phyloP scores from a whole-genome alignment of 441 rosid genomes.

The Pelargonium myrrhifolium region DNA sequence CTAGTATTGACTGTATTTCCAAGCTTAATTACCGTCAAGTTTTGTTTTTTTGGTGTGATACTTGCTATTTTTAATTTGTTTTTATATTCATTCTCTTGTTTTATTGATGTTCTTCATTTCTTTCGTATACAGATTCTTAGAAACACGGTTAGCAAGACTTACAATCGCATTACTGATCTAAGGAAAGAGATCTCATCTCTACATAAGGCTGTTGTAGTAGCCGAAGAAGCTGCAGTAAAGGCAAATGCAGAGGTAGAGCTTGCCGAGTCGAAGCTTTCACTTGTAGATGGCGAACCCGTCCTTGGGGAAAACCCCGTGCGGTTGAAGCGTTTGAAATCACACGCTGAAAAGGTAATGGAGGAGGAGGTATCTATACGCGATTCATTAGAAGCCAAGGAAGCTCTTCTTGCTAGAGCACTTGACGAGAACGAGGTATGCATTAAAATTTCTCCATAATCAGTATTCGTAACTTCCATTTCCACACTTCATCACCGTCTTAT shows the following conservation, averaged over 20 bases:
- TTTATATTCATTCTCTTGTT: neutral
- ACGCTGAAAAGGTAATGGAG: slow-evolving; percentile 61
- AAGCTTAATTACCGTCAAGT: neutral
- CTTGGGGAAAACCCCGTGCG: slow-evolving; percentile 82
- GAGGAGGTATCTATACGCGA: slow-evolving; percentile 59
- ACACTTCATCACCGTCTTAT: neutral
- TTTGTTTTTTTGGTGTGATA: neutral
- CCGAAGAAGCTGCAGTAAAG: slow-evolving; percentile 67
- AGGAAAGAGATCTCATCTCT: slow-evolving; percentile 80
- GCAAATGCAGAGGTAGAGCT: slow-evolving; percentile 69
- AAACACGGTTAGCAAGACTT: slow-evolving; percentile 88
- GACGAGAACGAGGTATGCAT: slow-evolving; percentile 77
- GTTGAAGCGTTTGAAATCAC: slow-evolving; percentile 69
- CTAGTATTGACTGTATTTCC: neutral
- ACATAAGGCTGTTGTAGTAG: slow-evolving; percentile 48
- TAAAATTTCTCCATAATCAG: neutral
- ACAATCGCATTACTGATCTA: slow-evolving; percentile 79
- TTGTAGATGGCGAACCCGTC: slow-evolving; percentile 87
- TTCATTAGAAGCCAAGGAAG: slow-evolving; percentile 78
- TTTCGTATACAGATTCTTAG: slow-evolving; percentile 58
- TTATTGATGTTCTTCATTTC: slow-evolving; percentile 11
- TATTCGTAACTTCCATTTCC: neutral
- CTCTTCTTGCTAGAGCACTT: slow-evolving; percentile 78
- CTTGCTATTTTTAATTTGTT: neutral
- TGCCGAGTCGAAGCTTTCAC: slow-evolving; percentile 76